A percentile compares a stretch with the other conserved stretches of the same genome.
These are phyloP conservation scores for Daldinia grandis DNA, from an alignment of 495 filamentous ascomycete genomes.

Conservation along the genomic window DNA sequence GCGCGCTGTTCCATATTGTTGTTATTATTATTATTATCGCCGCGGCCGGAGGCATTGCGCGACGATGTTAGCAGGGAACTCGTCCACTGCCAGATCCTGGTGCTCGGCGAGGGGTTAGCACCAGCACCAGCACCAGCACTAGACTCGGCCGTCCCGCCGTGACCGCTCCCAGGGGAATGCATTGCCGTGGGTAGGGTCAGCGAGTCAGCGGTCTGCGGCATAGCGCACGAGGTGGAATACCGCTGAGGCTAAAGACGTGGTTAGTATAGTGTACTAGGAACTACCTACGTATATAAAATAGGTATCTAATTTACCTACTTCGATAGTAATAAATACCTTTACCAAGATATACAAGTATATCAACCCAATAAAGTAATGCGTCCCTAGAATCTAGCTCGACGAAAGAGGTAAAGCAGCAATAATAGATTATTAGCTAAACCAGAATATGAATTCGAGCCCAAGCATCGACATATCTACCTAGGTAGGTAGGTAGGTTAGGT, in stretches of 20 bases:
- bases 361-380: background rate
- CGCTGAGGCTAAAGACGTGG: background rate
- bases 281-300: background rate
- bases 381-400: background rate
- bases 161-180: constrained; percentile 19
- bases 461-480: constrained; percentile 8
- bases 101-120: constrained; percentile 13
- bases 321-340: background rate
- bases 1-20: background rate
- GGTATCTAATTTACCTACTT: background rate
- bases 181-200: constrained; percentile 36
- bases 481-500: no score
- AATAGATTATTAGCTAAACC: constrained; percentile 5
- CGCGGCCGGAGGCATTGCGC: constrained; percentile 17
- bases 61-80: constrained; percentile 22
- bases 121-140: constrained; percentile 3
- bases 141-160: constrained; percentile 25
- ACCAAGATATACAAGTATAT: background rate
- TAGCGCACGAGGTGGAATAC: background rate
- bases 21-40: constrained; percentile 4
- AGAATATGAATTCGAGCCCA: background rate
- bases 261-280: background rate
- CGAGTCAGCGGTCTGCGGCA: constrained; percentile 34
- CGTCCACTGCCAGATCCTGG: constrained; percentile 26
- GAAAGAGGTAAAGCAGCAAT: background rate